Evolutionary conservation across 2,329 filamentous ascomycete genomes (phyloP).

Genomic region (Botrytis pseudocinerea): DNA sequence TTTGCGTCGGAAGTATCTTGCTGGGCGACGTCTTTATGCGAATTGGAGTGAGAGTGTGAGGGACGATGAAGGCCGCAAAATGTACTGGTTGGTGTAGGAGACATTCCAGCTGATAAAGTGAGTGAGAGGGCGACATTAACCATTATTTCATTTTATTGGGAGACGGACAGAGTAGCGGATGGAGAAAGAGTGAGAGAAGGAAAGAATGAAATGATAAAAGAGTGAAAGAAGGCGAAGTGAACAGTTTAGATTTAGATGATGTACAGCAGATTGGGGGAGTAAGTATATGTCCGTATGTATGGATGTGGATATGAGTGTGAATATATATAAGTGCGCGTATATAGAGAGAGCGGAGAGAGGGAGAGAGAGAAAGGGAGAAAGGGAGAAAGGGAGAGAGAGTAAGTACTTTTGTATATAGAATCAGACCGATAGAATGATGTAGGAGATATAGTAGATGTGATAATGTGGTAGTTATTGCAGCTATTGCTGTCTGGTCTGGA

Average conservation of each 20-base stretch:
- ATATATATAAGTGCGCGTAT: too few relatives aligned
- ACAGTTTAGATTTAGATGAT: not conserved
- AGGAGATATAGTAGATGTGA: not conserved
- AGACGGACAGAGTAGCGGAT: not conserved
- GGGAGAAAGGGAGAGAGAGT: not conserved
- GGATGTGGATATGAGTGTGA: too few relatives aligned
- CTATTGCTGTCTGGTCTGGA: not conserved
- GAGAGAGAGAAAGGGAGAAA: not conserved
- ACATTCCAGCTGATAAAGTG: conserved; percentile 9
- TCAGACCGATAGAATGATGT: not conserved
- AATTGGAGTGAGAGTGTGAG: not conserved
- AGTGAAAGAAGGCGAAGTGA: not conserved
- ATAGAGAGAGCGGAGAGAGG: not conserved
- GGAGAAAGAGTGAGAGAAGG: not conserved
- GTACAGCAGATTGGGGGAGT: too few relatives aligned
- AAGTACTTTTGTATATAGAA: not conserved
- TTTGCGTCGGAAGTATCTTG: not conserved
- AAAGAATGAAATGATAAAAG: not conserved
- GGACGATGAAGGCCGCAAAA: conserved; percentile 15
- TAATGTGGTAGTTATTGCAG: not conserved
- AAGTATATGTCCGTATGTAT: not conserved
- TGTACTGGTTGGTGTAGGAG: conserved; percentile 1
- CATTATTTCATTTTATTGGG: conserved; percentile 12
- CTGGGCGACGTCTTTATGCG: not conserved
- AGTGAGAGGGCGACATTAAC: conserved; percentile 10